Conservation (phyloP, 345 rosid species). For the Hibiscus tridactylites region DNA sequence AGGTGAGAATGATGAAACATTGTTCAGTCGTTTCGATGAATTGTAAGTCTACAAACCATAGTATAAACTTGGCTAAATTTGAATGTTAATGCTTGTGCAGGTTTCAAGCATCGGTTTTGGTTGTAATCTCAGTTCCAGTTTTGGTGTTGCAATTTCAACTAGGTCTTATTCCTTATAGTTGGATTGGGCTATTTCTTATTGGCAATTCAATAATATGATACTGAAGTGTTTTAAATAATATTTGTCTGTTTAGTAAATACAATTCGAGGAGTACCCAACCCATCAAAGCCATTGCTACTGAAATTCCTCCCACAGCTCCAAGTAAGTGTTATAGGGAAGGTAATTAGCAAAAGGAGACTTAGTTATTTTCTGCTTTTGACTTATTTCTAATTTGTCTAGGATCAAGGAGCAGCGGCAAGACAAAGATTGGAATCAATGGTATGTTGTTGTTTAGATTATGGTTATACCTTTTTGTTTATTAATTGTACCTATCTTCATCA, state of each 20-base stretch:
- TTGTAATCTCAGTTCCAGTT: conserved; percentile 28
- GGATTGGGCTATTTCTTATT: conserved; percentile 40
- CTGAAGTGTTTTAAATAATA: not conserved
- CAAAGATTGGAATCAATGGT: conserved; percentile 93
- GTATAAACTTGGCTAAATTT: not conserved
- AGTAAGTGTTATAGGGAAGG: conserved; percentile 28
- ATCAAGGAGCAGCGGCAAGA: conserved; percentile 44
- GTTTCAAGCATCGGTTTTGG: conserved; percentile 33
- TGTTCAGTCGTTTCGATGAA: not conserved
- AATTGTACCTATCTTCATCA: not conserved
- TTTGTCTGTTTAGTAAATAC: conserved; percentile 32
- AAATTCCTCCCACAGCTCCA: conserved; percentile 48
- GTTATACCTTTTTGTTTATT: not conserved
- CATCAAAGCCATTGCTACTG: conserved; percentile 73
- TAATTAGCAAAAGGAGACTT: not conserved
- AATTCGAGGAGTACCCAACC: conserved; percentile 39
- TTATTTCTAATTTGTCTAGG: conserved; percentile 32
- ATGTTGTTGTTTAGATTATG: conserved; percentile 10
- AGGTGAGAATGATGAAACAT: not conserved
- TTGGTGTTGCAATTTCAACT: conserved; percentile 40
- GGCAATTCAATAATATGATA: not conserved
- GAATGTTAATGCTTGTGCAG: conserved; percentile 12
- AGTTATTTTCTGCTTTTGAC: conserved; percentile 9
- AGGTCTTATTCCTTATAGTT: conserved; percentile 43
- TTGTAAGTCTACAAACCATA: too few species aligned